Base-by-base conservation (phyloP, 1,284 basidiomycete species). In the Ganoderma lucidum region DNA sequence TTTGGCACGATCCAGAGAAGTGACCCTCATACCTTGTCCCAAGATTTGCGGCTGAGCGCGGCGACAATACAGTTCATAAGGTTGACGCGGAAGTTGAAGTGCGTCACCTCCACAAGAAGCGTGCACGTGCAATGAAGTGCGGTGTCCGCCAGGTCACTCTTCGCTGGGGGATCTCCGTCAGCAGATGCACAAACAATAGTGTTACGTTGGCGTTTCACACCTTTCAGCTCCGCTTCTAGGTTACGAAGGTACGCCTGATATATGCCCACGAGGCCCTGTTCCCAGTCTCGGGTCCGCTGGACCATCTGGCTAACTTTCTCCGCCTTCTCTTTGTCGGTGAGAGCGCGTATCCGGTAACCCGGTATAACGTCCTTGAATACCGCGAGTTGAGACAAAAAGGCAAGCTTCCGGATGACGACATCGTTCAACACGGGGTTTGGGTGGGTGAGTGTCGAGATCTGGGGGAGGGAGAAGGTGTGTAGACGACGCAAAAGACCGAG, bases 1-100 rank as follows among this genome's bases (percentile, higher is more conserved):
- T 66, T 69, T 70, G 65, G 71, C 55, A 63, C 39, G 45, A 63
- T 51, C 37, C 32, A 56, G 55, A 51, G 53, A 59, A 48, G 42
- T 5, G 63, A 55, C 45, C 23, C 88, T 78, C 76, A 42, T 61
- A 95, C 96, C 80, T 90, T 86, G 81, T 96, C 93, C 96, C 96
- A 98, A 45, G 92, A 90, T 79, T 89, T 92, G 75, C 90, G 90
- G 75, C 96, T 97, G 66, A 99, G 82, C 19, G 91, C 88, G 63
- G 93, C 90, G 23, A 99, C 90, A 62, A 99, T 85, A 63, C 93
- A 92, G 69, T 90, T 92, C 88, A 98, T 95, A 74, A 99, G 88
- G 82, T 99, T 99, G 74, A 90, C 87, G 63, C 95, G 90, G 81
- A 98, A 99, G 84, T 99, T 99, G 88, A 99, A 99, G 81, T 99